Evolutionary conservation across 1,284 basidiomycete species (phyloP), one percentile per base, ranked within the genome.

Genomic region (Ustilago hordei): DNA sequence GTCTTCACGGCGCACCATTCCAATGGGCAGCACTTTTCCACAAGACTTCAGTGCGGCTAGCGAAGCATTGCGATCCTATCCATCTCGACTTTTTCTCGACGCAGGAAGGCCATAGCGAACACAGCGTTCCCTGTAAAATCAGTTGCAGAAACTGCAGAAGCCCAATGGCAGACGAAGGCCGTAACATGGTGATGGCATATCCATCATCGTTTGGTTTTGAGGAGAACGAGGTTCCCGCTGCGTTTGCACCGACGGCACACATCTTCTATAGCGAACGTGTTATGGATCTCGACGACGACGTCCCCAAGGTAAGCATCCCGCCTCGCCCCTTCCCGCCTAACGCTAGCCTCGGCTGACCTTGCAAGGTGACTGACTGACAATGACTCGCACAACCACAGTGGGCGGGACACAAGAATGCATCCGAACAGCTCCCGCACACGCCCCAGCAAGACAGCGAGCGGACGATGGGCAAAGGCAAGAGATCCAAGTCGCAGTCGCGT

Each of bases 1-100:
- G 81, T 7, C 58, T 83, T 32, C 80, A 83, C 59, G 79, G 79
- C 2, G 75, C 79, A 3, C 82, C 82, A 2, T 82, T 80, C 64
- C 77, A 79, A 43, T 79, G 77, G 77, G 77, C 77, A 1, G 69
- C 64, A 11, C 69, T 77, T 5, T 79, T 74, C 60, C 69, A 76
- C 67, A 79, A 79, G 59, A 79, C 77, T 0, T 79, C 70, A 17
- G 77, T 79, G 0, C 60, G 77, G 3, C 57, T 79, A 5, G 75
- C 74, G 23, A 55, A 64, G 36, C 67, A 67, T 32, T 73, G 69
- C 63, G 74, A 79, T 50, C 74, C 70, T 19, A 57, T 73, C 55
- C 36, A 67, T 48, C 60, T 79, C 19, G 75, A 77, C 54, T 79
- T 79, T 36, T 79, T 71, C 60, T 67, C 63, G 35, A 79, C 74